phyloP scores from a whole-genome alignment of 1,284 basidiomycete species.

The Cutaneotrichosporon sp. region DNA sequence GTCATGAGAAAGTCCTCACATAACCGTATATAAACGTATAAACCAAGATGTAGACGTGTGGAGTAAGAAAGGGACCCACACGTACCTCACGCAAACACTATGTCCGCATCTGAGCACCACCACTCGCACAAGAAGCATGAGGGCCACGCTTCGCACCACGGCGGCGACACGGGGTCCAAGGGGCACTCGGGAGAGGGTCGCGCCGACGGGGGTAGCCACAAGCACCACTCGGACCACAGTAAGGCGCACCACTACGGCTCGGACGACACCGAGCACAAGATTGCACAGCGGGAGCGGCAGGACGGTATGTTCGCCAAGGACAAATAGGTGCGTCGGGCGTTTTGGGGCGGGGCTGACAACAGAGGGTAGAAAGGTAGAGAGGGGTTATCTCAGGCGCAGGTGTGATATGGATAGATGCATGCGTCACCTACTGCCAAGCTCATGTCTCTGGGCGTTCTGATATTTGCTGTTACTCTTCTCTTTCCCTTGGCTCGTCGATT shows the following conservation, averaged over 20 bases:
- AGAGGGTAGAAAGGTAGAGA: not conserved
- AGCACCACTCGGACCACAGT: constrained; percentile 1
- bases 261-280: constrained; percentile 2
- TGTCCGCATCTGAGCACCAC: constrained; percentile 28
- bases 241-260: not conserved
- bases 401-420: not conserved
- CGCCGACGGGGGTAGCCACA: not conserved
- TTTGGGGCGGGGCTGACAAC: not conserved
- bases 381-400: not conserved
- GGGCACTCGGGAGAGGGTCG: no score
- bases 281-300: not conserved
- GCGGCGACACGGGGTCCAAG: constrained; percentile 13
- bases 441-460: no score
- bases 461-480: no score
- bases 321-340: not conserved
- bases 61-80: no score
- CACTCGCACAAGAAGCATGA: constrained; percentile 26
- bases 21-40: no score
- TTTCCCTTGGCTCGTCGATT: not conserved
- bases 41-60: no score
- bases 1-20: no score
- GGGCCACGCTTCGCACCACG: constrained; percentile 17
- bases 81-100: constrained; percentile 23
- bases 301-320: not conserved
- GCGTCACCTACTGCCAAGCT: not conserved